Evolutionary conservation across 768 basidiomycete genomes (phyloP), one percentile per base, ranked within the genome.

Genomic region (Hortiboletus campestris): DNA sequence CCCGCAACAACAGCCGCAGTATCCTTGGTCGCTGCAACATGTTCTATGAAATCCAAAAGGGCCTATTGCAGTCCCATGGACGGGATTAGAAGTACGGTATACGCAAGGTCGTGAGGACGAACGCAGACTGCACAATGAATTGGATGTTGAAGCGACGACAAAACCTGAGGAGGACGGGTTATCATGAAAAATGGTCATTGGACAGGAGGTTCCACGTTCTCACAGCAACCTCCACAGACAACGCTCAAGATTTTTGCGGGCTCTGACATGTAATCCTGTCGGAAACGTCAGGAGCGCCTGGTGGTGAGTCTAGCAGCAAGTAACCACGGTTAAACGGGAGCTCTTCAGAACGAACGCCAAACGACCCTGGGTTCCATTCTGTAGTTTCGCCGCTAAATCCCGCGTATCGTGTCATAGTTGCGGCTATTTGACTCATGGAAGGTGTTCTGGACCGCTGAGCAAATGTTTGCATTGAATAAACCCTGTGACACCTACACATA

Each of bases 181-280:
- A 39, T 52, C 39, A 39, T 13, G 6, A 9, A 25, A 29, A 19
- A 40, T 11, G n/a, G 31, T 52, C 17, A 14, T 25, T 22, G 28
- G 16, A 25, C 10, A 28, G 11, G 20, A 20, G 16, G 45, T 7
- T 51, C 22, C 28, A 28, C 22, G 7, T 9, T 36, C 40, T 44
- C 48, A 56, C 66, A 67, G 42, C 46, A 49, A 36, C 43, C 40
- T 50, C 63, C 62, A 35, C 65, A 67, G 28, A 57, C 20, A 19
- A 46, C 13, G 34, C 35, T 55, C 1, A 64, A 28, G 17, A 49
- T 51, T 22, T 10, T 31, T 36, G 35, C 51, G 43, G 46, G n/a
- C n/a, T 40, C 43, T 39, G 57, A 45, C 57, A 63, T 63, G 36
- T 14, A n/a, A n/a, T 13, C 46, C 32, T 14, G 31, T 35, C n/a